Evolutionary conservation across 2,329 filamentous ascomycete species (phyloP).

Genomic region (Epichloe brachyelytri): DNA sequence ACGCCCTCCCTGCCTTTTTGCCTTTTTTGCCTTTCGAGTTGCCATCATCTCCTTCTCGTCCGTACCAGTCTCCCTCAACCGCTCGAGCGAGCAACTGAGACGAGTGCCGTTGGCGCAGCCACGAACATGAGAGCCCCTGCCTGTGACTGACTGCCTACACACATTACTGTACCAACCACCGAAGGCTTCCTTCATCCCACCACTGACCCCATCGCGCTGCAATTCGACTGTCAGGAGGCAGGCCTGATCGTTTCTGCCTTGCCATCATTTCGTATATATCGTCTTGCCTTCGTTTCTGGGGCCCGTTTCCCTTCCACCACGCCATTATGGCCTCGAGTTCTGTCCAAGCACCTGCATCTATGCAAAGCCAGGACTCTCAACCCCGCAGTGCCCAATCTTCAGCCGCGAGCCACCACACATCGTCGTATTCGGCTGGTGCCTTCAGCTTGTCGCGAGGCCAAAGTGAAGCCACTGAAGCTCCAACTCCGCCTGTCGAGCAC

Average conservation of each 20-base stretch:
- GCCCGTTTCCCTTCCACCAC: not conserved
- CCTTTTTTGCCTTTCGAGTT: no score
- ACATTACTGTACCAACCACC: not conserved
- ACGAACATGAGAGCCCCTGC: conserved; percentile 8
- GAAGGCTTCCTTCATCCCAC: conserved; percentile 7
- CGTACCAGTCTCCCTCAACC: conserved; percentile 2
- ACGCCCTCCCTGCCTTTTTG: not conserved
- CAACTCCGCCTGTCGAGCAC: conserved; percentile 18
- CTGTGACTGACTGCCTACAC: conserved; percentile 11
- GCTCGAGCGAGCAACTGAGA: no score
- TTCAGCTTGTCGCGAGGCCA: conserved; percentile 27
- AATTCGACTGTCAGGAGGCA: not conserved
- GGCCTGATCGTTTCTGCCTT: conserved; percentile 2
- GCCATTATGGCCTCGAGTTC: conserved; percentile 32
- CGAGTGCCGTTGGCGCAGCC: no score
- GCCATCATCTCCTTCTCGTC: not conserved
- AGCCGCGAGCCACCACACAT: conserved; percentile 12
- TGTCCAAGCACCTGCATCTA: conserved; percentile 26
- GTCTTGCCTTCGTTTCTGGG: not conserved
- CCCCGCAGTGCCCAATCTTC: conserved; percentile 19
- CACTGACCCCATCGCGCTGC: conserved; percentile 4
- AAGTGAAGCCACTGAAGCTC: conserved; percentile 17
- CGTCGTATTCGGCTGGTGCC: conserved; percentile 25
- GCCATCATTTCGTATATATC: not conserved
- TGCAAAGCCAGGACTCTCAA: conserved; percentile 24